Evolutionary conservation across 2,329 filamentous ascomycete species (phyloP).

Genomic region (Aspergillus persii): DNA sequence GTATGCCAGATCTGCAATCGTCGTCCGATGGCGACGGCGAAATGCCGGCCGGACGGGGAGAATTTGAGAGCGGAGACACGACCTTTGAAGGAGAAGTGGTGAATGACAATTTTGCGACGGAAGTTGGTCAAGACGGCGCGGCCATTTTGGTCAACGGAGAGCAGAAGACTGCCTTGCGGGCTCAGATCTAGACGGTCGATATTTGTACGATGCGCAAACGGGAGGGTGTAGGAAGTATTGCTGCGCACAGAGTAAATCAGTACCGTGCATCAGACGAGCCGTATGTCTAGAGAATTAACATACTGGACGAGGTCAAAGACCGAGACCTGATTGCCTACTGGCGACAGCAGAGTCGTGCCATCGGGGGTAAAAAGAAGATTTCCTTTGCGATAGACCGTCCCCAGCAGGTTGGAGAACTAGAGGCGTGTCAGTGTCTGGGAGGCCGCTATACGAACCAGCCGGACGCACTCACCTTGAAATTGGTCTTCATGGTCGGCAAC

Average conservation of each 20-base stretch:
- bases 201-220: slow-evolving; percentile 85
- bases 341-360: slow-evolving; percentile 91
- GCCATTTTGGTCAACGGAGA: slow-evolving; percentile 92
- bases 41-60: slow-evolving; percentile 85
- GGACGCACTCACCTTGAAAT: slow-evolving; percentile 73
- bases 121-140: slow-evolving; percentile 92
- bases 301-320: slow-evolving; percentile 97
- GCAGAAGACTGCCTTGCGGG: slow-evolving; percentile 84
- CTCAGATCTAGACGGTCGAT: slow-evolving; percentile 85
- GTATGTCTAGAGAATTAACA: slow-evolving; percentile 10
- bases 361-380: slow-evolving; percentile 96
- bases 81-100: slow-evolving; percentile 94
- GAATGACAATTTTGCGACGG: slow-evolving; percentile 77
- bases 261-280: neutral
- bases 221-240: slow-evolving; percentile 54
- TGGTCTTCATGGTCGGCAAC: slow-evolving; percentile 79
- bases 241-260: slow-evolving; percentile 20
- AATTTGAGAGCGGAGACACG: slow-evolving; percentile 81
- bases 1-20: slow-evolving; percentile 96
- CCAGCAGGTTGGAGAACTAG: slow-evolving; percentile 96
- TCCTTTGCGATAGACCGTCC: slow-evolving; percentile 97
- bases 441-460: too few relatives aligned
- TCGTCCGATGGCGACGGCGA: slow-evolving; percentile 82
- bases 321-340: slow-evolving; percentile 91
- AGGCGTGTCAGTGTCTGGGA: neutral